A percentile compares a stretch with the other conserved stretches of the same genome.
These are phyloP conservation scores for Thuidium tamariscinum DNA, from an alignment of 225 moss, liverwort and hornwort genomes.

Conservation along the genomic window DNA sequence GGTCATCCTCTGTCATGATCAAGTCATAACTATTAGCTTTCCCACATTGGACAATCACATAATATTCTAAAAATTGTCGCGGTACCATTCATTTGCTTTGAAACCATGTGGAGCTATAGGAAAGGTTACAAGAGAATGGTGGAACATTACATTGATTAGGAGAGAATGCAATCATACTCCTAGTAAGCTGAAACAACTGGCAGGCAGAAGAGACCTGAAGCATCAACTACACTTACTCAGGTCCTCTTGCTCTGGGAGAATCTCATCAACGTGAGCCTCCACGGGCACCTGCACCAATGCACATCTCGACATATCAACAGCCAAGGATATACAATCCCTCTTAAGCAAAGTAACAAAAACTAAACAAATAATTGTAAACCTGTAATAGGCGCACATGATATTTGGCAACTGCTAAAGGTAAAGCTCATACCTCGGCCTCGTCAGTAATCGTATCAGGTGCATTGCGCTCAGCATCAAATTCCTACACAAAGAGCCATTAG, in stretches of 20 bases:
- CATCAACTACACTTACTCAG: slow-evolving; percentile 21
- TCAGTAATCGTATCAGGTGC: slow-evolving; percentile 6
- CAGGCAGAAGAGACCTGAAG: not conserved
- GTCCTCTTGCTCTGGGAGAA: slow-evolving; percentile 10
- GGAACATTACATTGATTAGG: not conserved
- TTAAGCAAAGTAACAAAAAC: not conserved
- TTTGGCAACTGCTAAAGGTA: not conserved
- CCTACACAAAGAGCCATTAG: slow-evolving; percentile 6
- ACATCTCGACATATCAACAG: not conserved
- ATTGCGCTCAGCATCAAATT: slow-evolving; percentile 28
- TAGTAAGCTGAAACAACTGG: not conserved
- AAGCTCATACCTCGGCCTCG: slow-evolving; percentile 4
- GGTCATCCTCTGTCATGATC: slow-evolving; percentile 32
- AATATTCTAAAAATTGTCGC: not conserved
- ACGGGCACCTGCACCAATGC: slow-evolving; percentile 11
- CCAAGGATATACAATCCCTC: not conserved
- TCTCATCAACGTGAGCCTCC: slow-evolving; percentile 31
- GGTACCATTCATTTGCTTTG: not conserved
- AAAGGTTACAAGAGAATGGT: not conserved
- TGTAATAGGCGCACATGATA: not conserved
- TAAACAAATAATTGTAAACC: not conserved
- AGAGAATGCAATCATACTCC: not conserved
- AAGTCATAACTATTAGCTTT: not conserved
- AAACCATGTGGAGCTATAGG: not conserved
- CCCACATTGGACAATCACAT: not conserved